Conservation (phyloP, 2,329 filamentous ascomycete species). For the Stemphylium vesicarium region DNA sequence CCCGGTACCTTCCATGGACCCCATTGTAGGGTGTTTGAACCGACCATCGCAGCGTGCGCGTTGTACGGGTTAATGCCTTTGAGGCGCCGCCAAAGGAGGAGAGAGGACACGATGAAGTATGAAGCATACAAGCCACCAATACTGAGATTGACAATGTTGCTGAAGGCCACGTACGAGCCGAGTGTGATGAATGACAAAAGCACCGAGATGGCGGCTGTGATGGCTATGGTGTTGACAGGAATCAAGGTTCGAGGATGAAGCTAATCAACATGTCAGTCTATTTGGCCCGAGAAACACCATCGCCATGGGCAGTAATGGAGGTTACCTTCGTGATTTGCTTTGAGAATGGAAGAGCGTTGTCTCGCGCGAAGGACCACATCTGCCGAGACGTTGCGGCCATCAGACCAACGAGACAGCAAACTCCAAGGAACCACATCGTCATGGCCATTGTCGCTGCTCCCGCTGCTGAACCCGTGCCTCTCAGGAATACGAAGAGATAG, state of each 20-base stretch:
- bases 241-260: background rate
- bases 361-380: slow-evolving; percentile 27
- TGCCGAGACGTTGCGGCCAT: slow-evolving; percentile 23
- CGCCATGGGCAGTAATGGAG: background rate
- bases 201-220: slow-evolving; percentile 6
- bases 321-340: slow-evolving; percentile 3
- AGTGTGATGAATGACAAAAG: slow-evolving; percentile 20
- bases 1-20: slow-evolving; percentile 9
- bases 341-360: slow-evolving; percentile 23
- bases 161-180: slow-evolving; percentile 18
- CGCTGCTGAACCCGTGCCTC: background rate
- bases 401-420: slow-evolving; percentile 13
- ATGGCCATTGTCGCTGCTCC: slow-evolving; percentile 15
- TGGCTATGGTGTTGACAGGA: slow-evolving; percentile 52
- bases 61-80: slow-evolving; percentile 3
- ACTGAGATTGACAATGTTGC: slow-evolving; percentile 13
- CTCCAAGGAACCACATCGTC: slow-evolving; percentile 6
- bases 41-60: background rate
- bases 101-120: slow-evolving; percentile 15
- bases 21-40: slow-evolving; percentile 2
- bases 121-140: slow-evolving; percentile 18
- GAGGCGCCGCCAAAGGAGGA: slow-evolving; percentile 16
- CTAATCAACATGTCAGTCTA: background rate
- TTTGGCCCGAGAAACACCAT: background rate
- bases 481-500: slow-evolving; percentile 6